Conservation (phyloP, 345 rosid genomes). For the Arabidopsis thaliana region DNA sequence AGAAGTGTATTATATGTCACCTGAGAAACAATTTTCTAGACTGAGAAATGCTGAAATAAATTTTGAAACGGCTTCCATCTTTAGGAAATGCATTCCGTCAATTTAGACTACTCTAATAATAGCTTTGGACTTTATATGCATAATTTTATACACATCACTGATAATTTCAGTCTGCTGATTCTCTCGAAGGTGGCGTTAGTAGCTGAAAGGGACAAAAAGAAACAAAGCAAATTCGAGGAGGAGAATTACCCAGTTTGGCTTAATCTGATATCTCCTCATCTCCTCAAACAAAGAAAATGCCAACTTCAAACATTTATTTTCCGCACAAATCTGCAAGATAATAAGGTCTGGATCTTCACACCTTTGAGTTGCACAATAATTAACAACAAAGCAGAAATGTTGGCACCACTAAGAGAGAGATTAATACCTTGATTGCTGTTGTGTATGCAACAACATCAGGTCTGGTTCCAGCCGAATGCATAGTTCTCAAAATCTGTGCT, state of each 20-base stretch:
- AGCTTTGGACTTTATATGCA: conserved; percentile 6
- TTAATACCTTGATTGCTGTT: conserved; percentile 80
- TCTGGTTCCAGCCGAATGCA: conserved; percentile 67
- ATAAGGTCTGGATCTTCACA: conserved; percentile 33
- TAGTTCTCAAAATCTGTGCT: conserved; percentile 82
- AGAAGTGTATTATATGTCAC: conserved; percentile 89
- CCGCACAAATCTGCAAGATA: conserved; percentile 69
- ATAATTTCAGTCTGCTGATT: background rate
- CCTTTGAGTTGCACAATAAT: conserved; percentile 19
- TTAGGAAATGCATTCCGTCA: background rate
- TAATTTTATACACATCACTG: conserved; percentile 11
- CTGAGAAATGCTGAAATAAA: conserved; percentile 31
- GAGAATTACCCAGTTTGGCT: conserved; percentile 77
- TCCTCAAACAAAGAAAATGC: conserved; percentile 84
- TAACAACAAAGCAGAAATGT: conserved; percentile 11
- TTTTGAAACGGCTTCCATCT: background rate
- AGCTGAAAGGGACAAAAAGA: conserved; percentile 9
- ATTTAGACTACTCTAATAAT: background rate
- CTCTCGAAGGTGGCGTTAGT: conserved; percentile 24
- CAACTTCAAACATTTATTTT: conserved; percentile 59
- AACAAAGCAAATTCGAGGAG: conserved; percentile 13
- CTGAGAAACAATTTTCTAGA: conserved; percentile 51
- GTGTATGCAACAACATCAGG: conserved; percentile 95
- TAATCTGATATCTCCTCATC: conserved; percentile 77
- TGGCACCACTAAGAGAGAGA: conserved; percentile 36